Evolutionary conservation across 2,329 filamentous ascomycete species (phyloP).

Genomic region (Fusarium odoratissimum): DNA sequence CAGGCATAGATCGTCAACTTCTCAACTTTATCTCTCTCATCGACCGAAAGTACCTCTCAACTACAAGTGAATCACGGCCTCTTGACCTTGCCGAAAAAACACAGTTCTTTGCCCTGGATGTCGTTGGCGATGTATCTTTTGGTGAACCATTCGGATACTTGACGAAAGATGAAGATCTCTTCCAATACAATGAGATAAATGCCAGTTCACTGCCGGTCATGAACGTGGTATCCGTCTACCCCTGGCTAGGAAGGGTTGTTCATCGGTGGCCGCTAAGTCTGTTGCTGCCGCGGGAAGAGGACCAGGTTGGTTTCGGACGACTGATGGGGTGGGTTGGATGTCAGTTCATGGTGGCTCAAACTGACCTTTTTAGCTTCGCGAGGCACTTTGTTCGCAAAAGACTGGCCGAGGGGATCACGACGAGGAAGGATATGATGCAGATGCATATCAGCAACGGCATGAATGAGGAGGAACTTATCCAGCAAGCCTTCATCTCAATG

Average conservation of each 20-base stretch:
- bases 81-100: constrained; percentile 63
- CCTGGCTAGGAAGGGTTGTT: constrained; percentile 50
- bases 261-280: constrained; percentile 53
- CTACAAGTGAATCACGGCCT: constrained; percentile 45
- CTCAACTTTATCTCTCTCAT: constrained; percentile 58
- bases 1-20: constrained; percentile 55
- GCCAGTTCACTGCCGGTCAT: constrained; percentile 55
- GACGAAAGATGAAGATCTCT: constrained; percentile 60
- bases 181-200: constrained; percentile 58
- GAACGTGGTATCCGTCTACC: constrained; percentile 52
- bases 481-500: constrained; percentile 56
- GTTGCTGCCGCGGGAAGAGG: constrained; percentile 51
- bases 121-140: constrained; percentile 64
- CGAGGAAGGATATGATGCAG: constrained; percentile 54
- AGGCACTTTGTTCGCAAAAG: constrained; percentile 39
- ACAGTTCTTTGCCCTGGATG: constrained; percentile 65
- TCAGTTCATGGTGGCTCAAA: accelerated
- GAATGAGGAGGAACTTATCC: constrained; percentile 50
- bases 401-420: constrained; percentile 28
- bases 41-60: constrained; percentile 59
- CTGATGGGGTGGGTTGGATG: constrained; percentile 50
- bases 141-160: constrained; percentile 64
- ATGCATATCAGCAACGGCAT: constrained; percentile 54
- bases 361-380: constrained; percentile 26
- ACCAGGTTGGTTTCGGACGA: constrained; percentile 54